Evolutionary conservation across 768 basidiomycete genomes (phyloP).

Genomic region (Glaciozyma martinii): DNA sequence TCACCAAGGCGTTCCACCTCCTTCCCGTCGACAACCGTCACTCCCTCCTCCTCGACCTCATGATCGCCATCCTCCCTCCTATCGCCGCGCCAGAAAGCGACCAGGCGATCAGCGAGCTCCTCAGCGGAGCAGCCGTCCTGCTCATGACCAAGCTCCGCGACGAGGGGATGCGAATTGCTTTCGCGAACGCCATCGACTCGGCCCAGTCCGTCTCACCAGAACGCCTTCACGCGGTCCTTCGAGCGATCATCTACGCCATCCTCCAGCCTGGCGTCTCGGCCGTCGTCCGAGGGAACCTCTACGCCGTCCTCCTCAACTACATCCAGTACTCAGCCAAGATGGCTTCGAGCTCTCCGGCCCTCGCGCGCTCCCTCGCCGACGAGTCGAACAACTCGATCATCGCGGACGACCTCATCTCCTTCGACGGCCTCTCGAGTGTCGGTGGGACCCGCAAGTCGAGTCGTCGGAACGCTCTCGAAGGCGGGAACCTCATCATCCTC

Average conservation of each 20-base stretch:
- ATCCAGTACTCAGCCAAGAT: conserved; percentile 48
- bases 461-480: conserved; percentile 46
- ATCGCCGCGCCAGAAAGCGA: conserved; percentile 58
- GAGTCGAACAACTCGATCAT: neutral
- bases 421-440: conserved; percentile 33
- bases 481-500: conserved; percentile 58
- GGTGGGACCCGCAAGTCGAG: conserved; percentile 38
- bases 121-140: conserved; percentile 73
- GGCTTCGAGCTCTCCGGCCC: conserved; percentile 37
- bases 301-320: conserved; percentile 81
- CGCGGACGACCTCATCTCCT: conserved; percentile 17
- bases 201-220: conserved; percentile 51
- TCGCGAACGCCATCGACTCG: conserved; percentile 49
- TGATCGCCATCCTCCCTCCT: conserved; percentile 66
- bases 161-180: conserved; percentile 36
- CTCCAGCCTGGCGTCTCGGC: conserved; percentile 68
- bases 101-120: conserved; percentile 64
- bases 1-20: conserved; percentile 76
- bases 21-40: conserved; percentile 75
- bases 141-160: conserved; percentile 81
- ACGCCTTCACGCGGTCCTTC: conserved; percentile 63
- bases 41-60: conserved; percentile 78
- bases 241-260: conserved; percentile 64
- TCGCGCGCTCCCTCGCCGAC: conserved; percentile 16
- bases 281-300: conserved; percentile 86